Percentiles rank a stretch among this genome's conserved stretches.
phyloP scores from a whole-genome alignment of 345 rosid species.

The Lenwebbia sp. region DNA sequence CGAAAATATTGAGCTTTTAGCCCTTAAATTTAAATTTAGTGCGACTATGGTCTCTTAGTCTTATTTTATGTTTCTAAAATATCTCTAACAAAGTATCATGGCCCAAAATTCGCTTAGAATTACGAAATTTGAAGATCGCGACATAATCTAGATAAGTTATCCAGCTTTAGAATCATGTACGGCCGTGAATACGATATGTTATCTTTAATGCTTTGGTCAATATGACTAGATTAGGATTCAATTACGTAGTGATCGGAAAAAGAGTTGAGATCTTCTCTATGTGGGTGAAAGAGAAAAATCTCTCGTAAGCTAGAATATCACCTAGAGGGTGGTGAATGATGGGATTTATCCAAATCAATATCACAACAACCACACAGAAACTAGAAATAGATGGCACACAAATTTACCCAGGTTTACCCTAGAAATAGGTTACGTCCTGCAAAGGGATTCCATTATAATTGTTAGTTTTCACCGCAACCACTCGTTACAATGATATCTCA shows the following conservation, averaged over 20 bases:
- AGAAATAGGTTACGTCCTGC: no score
- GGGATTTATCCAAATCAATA: no score
- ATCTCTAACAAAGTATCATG: neutral
- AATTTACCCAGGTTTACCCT: no score
- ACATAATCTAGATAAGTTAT: neutral
- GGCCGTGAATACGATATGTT: neutral
- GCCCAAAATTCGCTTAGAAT: neutral
- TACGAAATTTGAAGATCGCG: no score
- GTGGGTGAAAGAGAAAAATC: accelerated
- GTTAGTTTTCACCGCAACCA: no score
- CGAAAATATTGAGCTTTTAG: neutral
- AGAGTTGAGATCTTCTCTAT: neutral
- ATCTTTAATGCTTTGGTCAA: neutral
- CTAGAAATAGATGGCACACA: no score
- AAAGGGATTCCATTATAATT: no score
- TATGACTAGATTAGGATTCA: neutral
- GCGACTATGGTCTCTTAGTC: neutral
- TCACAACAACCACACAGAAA: no score
- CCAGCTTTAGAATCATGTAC: accelerated
- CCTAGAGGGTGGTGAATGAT: no score
- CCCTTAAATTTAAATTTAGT: neutral
- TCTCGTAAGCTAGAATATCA: no score
- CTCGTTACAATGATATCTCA: no score
- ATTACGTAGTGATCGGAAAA: neutral
- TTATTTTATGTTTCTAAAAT: no score